Percentiles rank a stretch among this genome's conserved stretches.
phyloP scores from a whole-genome alignment of 768 basidiomycete genomes.

The Crepidotus variabilis region DNA sequence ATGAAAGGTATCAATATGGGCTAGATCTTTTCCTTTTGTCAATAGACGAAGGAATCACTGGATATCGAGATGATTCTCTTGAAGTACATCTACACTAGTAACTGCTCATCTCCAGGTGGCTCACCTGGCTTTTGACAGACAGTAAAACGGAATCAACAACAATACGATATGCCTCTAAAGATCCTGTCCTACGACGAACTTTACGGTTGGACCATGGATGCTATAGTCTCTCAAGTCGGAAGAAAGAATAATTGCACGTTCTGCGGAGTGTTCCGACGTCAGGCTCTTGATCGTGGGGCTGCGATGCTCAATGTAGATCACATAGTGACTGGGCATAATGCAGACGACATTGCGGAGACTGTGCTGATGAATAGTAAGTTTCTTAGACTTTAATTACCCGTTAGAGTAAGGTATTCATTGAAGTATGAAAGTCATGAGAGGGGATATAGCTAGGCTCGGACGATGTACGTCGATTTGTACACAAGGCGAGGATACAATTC shows the following conservation, averaged over 20 bases:
- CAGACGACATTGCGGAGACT: constrained; percentile 98
- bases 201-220: constrained; percentile 99
- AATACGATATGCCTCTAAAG: constrained; percentile 93
- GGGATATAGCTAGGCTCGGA: constrained; percentile 91
- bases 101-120: not conserved
- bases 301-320: constrained; percentile 87
- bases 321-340: constrained; percentile 98
- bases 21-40: constrained; percentile 89
- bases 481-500: constrained; percentile 94
- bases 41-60: constrained; percentile 98
- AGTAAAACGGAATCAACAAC: constrained; percentile 93
- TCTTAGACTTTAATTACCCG: not conserved
- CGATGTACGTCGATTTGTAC: constrained; percentile 95
- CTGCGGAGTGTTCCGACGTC: constrained; percentile 95
- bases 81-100: constrained; percentile 51
- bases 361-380: constrained; percentile 95
- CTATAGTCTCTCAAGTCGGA: constrained; percentile 90
- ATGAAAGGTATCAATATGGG: constrained; percentile 91
- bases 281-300: constrained; percentile 94
- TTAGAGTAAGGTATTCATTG: not conserved
- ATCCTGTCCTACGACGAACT: constrained; percentile 95
- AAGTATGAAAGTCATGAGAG: constrained; percentile 81
- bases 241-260: constrained; percentile 99
- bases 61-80: constrained; percentile 95
- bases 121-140: constrained; percentile 50